Conservation (phyloP, 2,329 filamentous ascomycete genomes). For the Calonectria leucothoes region DNA sequence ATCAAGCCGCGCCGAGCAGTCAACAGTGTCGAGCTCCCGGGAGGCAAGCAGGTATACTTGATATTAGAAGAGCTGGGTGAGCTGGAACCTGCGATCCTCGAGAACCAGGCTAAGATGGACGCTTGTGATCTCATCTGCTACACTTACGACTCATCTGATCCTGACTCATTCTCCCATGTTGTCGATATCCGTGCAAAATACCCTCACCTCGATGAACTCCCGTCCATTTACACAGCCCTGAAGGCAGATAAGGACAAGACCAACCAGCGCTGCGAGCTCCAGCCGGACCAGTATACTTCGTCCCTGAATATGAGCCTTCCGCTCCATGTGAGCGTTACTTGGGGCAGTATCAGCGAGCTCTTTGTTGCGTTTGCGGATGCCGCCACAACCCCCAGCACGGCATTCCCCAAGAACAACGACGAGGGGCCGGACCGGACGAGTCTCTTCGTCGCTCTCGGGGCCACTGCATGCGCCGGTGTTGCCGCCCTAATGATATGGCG, state of each 20-base stretch:
- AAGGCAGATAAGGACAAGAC: slow-evolving; percentile 98
- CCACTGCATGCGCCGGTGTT: slow-evolving; percentile 72
- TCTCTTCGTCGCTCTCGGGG: slow-evolving; percentile 86
- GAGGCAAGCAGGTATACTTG: slow-evolving; percentile 96
- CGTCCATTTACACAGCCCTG: slow-evolving; percentile 90
- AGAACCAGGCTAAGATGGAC: slow-evolving; percentile 90
- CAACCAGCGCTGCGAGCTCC: slow-evolving; percentile 90
- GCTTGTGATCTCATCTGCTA: slow-evolving; percentile 96
- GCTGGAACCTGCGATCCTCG: slow-evolving; percentile 92
- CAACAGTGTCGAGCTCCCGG: slow-evolving; percentile 95
- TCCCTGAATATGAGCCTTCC: slow-evolving; percentile 89
- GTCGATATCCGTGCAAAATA: slow-evolving; percentile 83
- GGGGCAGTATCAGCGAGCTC: slow-evolving; percentile 92
- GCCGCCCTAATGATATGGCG: slow-evolving; percentile 76
- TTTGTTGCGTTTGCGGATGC: slow-evolving; percentile 93
- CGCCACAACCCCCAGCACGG: slow-evolving; percentile 88
- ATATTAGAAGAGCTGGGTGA: slow-evolving; percentile 96
- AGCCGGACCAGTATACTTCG: slow-evolving; percentile 92
- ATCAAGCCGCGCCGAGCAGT: slow-evolving; percentile 95
- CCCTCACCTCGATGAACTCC: slow-evolving; percentile 87
- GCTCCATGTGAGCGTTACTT: slow-evolving; percentile 93
- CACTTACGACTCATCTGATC: slow-evolving; percentile 95
- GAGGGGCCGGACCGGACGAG: slow-evolving; percentile 85
- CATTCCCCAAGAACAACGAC: slow-evolving; percentile 90
- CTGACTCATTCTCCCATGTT: slow-evolving; percentile 94